phyloP scores from a whole-genome alignment of 176 grass and related monocot genomes.

The Pontederia crassipes region DNA sequence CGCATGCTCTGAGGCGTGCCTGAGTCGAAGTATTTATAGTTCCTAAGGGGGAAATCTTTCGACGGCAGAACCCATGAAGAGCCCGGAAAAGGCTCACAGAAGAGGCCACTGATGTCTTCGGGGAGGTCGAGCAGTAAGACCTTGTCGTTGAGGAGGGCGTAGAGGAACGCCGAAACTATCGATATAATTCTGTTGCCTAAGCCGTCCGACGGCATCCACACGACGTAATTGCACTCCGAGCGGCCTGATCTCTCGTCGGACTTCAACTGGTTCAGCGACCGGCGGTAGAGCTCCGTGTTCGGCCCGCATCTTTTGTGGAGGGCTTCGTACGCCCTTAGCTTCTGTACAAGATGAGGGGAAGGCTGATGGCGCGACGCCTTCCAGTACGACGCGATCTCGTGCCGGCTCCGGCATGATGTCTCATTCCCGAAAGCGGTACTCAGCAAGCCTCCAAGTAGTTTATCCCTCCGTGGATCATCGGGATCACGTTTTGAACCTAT shows the following conservation, averaged over 20 bases:
- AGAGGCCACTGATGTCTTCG: not conserved
- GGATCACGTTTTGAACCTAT: too few relatives aligned
- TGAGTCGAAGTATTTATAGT: not conserved
- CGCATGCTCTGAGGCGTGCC: not conserved
- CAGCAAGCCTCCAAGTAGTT: not conserved
- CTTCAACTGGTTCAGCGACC: not conserved
- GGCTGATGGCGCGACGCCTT: not conserved
- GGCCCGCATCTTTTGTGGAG: too few relatives aligned
- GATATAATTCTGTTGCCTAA: too few relatives aligned
- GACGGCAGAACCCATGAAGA: not conserved
- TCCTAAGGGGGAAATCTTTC: not conserved
- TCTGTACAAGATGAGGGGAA: not conserved
- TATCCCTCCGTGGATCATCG: not conserved
- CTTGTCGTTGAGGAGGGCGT: constrained; percentile 7
- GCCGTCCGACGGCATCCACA: constrained; percentile 1
- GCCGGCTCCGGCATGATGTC: too few relatives aligned
- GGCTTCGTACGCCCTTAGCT: not conserved
- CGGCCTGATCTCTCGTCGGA: not conserved
- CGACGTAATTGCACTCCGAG: constrained; percentile 3
- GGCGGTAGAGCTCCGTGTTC: not conserved
- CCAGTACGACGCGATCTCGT: not conserved
- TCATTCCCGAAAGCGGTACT: not conserved
- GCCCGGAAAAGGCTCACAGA: constrained; percentile 8
- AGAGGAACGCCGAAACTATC: too few relatives aligned
- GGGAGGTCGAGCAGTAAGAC: constrained; percentile 7